Evolutionary conservation across 148 eudicot species (phyloP).

Genomic region (Euryodendron excelsum): DNA sequence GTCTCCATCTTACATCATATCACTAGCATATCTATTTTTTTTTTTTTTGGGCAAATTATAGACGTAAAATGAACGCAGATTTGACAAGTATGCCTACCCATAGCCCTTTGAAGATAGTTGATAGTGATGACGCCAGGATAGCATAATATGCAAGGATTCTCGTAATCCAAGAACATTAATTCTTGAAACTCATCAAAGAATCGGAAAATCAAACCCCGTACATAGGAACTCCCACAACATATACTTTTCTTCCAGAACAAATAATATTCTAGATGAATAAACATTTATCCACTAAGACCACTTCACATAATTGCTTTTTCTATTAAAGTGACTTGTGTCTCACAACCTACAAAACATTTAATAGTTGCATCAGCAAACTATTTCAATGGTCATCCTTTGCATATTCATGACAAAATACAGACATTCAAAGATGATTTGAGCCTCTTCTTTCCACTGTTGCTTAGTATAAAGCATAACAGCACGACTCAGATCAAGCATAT

Average conservation of each 20-base stretch:
- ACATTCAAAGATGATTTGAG: neutral
- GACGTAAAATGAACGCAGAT: neutral
- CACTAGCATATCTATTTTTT: neutral
- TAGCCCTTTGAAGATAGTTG: neutral
- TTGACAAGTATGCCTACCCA: neutral
- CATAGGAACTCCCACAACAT: neutral
- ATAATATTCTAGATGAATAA: neutral
- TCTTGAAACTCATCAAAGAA: neutral
- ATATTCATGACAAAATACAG: neutral
- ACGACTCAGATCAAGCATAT: neutral
- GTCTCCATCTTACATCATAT: neutral
- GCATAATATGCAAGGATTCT: constrained; percentile 28
- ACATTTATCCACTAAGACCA: neutral
- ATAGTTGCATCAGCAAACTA: neutral
- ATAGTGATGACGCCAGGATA: constrained; percentile 15
- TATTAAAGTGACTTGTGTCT: neutral
- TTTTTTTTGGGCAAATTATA: no score
- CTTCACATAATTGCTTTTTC: neutral
- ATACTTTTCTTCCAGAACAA: neutral
- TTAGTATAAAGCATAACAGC: neutral
- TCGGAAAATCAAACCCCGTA: neutral
- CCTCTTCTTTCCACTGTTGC: neutral
- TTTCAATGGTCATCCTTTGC: neutral
- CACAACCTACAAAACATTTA: neutral
- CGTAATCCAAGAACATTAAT: constrained; percentile 14